These are phyloP conservation scores for Lentinula raphanica DNA, from an alignment of 768 basidiomycete species.

Conservation along the genomic window DNA sequence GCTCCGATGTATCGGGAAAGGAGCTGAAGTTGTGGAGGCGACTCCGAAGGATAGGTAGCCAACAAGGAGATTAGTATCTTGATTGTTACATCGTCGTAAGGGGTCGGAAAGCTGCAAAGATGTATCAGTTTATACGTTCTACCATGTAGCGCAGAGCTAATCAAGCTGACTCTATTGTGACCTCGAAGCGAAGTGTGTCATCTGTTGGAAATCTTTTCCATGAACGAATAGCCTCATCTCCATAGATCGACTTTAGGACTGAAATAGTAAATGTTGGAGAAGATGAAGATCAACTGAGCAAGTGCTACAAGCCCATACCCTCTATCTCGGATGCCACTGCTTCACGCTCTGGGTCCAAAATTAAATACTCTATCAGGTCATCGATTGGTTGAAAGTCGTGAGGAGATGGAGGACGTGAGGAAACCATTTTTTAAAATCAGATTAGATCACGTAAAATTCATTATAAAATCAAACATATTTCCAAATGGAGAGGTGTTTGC, in stretches of 20 bases:
- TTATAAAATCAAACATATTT: neutral
- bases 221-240: slow-evolving; percentile 55
- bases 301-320: slow-evolving; percentile 25
- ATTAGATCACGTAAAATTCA: neutral
- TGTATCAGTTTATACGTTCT: neutral
- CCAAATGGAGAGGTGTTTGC: neutral
- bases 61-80: slow-evolving; percentile 52
- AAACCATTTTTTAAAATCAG: neutral
- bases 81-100: slow-evolving; percentile 46
- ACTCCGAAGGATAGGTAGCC: slow-evolving; percentile 55
- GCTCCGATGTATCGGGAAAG: slow-evolving; percentile 80
- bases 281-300: too few species aligned
- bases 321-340: slow-evolving; percentile 42
- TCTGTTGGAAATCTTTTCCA: slow-evolving; percentile 35
- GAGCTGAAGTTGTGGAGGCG: slow-evolving; percentile 79
- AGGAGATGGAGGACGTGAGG: slow-evolving; percentile 4
- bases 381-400: neutral
- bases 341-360: slow-evolving; percentile 32
- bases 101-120: slow-evolving; percentile 43
- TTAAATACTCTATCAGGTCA: slow-evolving; percentile 26
- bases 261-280: neutral
- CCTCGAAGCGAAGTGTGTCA: slow-evolving; percentile 55
- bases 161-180: slow-evolving; percentile 54
- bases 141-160: slow-evolving; percentile 2
- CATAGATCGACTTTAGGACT: slow-evolving; percentile 85